Evolutionary conservation across 352 stramenopile genomes (phyloP), one percentile per base, ranked within the genome.

Genomic region (Phytophthora sojae): DNA sequence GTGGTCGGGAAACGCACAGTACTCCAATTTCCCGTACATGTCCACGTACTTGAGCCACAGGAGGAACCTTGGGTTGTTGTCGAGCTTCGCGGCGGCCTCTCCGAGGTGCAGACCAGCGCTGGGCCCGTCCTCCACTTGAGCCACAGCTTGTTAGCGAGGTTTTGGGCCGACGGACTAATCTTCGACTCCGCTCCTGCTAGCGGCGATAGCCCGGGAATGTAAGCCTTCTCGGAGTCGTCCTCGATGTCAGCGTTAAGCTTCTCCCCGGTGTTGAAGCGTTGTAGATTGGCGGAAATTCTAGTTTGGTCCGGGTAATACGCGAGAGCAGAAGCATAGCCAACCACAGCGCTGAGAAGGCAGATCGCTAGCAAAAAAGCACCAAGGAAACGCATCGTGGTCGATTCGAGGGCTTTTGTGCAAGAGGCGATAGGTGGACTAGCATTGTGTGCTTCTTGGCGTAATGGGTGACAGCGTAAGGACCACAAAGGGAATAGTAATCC

Each of bases 51-150:
- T 45, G 6, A 57, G 29, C 45, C 44, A 58, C 30, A 57, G 30
- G 0, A 65, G 19, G 7, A 65, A 49, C 2, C 17, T 25, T 23
- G 49, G 60, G 12, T 66, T 66, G 1, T 52, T 35, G n/a, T 53
- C 35, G 0, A 60, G 49, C 23, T 59, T 66, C 2, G 14, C 5
- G 0, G 15, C 32, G 29, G 32, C 21, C 1, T 52, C 23, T 42
- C 21, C 49, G 14, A 66, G 32, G 6, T 5, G 30, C 45, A 59
- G 32, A 58, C 19, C 7, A 57, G n/a, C n/a, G 3, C 29, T 1
- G 58, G 44, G 8, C 35, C 6, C 4, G 15, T 49, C 1, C 19
- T 35, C n/a, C 23, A 35, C 7, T 39, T 39, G 1, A 61, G 23
- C 49, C 49, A 55, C 21, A 32, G 2, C 9, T 55, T 35, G 49